These are phyloP conservation scores for Acrocalymma vagum DNA, from an alignment of 2,329 filamentous ascomycete genomes.

Conservation along the genomic window DNA sequence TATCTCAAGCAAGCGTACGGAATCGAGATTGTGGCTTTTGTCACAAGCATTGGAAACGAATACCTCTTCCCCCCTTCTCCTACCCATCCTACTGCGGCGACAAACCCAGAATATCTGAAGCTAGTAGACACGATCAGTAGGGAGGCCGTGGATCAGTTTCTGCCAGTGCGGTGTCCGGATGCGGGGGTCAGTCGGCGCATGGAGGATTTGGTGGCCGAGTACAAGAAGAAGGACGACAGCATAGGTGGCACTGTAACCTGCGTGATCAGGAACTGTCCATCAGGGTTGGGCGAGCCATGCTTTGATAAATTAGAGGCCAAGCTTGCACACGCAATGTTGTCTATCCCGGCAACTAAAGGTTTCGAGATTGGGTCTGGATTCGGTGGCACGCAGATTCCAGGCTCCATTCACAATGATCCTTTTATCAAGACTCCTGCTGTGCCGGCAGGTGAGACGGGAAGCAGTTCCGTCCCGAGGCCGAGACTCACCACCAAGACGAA, in stretches of 20 bases:
- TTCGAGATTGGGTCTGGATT: slow-evolving; percentile 97
- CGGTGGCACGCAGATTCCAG: slow-evolving; percentile 82
- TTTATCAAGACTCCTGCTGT: slow-evolving; percentile 70
- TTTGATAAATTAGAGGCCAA: slow-evolving; percentile 96
- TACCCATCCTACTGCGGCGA: slow-evolving; percentile 70
- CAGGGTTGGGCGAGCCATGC: slow-evolving; percentile 88
- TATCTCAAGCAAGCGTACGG: slow-evolving; percentile 83
- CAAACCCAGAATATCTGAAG: slow-evolving; percentile 80
- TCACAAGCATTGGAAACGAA: slow-evolving; percentile 81
- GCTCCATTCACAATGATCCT: slow-evolving; percentile 90
- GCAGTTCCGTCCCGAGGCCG: slow-evolving; percentile 55
- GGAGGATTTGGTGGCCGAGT: slow-evolving; percentile 80
- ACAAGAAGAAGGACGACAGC: slow-evolving; percentile 81
- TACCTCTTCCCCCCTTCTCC: slow-evolving; percentile 78
- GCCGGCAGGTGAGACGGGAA: slow-evolving; percentile 56
- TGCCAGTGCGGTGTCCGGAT: slow-evolving; percentile 89
- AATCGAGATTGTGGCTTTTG: slow-evolving; percentile 91
- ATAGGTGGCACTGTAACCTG: slow-evolving; percentile 96
- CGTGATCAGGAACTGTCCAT: slow-evolving; percentile 85
- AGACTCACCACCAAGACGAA: slow-evolving; percentile 88
- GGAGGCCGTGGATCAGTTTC: slow-evolving; percentile 78
- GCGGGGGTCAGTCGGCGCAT: slow-evolving; percentile 71
- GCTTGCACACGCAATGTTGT: slow-evolving; percentile 92
- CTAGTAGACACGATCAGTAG: slow-evolving; percentile 78
- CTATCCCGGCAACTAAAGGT: slow-evolving; percentile 92